Base-by-base conservation (phyloP, 495 filamentous ascomycete species). In the Tuber magnatum region DNA sequence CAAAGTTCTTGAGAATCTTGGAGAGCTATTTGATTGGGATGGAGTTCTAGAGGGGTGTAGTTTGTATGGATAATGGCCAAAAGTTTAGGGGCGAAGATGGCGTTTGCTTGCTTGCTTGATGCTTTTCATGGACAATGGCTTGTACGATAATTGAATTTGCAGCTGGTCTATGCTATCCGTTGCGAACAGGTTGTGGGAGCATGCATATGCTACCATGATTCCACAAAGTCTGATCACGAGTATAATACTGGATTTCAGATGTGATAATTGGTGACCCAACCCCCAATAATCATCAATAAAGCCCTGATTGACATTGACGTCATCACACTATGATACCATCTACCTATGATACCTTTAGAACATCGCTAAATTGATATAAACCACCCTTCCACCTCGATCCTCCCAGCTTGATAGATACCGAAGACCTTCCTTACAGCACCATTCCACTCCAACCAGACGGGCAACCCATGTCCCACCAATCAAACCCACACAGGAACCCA, bases 1-100 rank as follows among this genome's bases (percentile, higher is more conserved):
- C 96, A 42, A 97, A 97, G 85, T 94, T 97, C 83, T 97, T 99
- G 93, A 88, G 94, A 78, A 90, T 99, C 72, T 88, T 94, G 73
- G 95, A 99, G 86, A 94, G 93, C 82, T 93, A 92, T 83, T 83
- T 94, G 48, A 97, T 97, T 93, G 92, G 90, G 68, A 94, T 97
- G 89, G 94, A 96, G 72, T 91, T 92, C 73, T 90, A 85, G 76
- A 74, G 44, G 44, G 71, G 28, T 12, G 69, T 69, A 32, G 48
- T 76, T 69, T 42, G 46, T 48, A 51, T 39, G 28, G 56, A 35
- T n/a, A 68, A 73, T 69, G 56, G 70, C 24, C 48, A 56, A 28
- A 56, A 10, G 24, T 28, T 65, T 32, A 35, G 28, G 56, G 28
- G 18, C 14, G 12, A 18, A 7, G 56, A 35, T 32, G n/a, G 56